Evolutionary conservation across 2,329 filamentous ascomycete species (phyloP).

Genomic region (Neurospora sp.): DNA sequence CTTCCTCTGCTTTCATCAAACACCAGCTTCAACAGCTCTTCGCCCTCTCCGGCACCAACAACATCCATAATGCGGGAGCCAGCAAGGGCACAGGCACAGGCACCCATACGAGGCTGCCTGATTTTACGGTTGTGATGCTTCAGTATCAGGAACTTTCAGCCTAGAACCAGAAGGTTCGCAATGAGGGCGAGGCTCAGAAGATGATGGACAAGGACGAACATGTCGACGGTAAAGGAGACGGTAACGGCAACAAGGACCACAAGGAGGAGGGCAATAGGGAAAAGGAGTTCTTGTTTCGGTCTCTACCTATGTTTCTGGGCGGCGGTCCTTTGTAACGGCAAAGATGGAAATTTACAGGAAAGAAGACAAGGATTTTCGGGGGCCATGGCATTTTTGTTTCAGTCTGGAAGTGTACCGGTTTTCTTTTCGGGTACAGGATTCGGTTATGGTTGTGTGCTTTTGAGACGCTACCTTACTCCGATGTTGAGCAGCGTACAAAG

Average conservation of each 20-base stretch:
- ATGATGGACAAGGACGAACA: too few relatives aligned
- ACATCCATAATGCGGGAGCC: too few relatives aligned
- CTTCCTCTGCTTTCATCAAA: neutral
- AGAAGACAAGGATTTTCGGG: neutral
- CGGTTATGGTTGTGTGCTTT: neutral
- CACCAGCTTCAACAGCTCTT: neutral
- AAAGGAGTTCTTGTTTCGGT: neutral
- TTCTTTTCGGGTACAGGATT: neutral
- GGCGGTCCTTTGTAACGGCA: neutral
- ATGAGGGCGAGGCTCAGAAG: neutral
- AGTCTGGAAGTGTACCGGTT: too few relatives aligned
- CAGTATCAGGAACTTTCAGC: neutral
- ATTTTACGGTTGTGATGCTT: neutral
- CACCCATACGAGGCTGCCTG: too few relatives aligned
- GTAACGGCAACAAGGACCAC: neutral
- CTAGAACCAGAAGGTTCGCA: neutral
- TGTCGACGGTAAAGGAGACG: neutral
- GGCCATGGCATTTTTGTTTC: too few relatives aligned
- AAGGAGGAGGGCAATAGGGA: neutral
- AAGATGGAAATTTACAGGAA: neutral
- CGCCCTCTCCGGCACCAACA: too few relatives aligned
- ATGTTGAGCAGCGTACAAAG: neutral
- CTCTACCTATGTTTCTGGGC: conserved; percentile 5
- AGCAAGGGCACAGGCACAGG: too few relatives aligned
- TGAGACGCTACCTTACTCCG: too few relatives aligned